These are phyloP conservation scores for Colletotrichum melonis DNA, from an alignment of 2,329 filamentous ascomycete genomes.

Conservation along the genomic window DNA sequence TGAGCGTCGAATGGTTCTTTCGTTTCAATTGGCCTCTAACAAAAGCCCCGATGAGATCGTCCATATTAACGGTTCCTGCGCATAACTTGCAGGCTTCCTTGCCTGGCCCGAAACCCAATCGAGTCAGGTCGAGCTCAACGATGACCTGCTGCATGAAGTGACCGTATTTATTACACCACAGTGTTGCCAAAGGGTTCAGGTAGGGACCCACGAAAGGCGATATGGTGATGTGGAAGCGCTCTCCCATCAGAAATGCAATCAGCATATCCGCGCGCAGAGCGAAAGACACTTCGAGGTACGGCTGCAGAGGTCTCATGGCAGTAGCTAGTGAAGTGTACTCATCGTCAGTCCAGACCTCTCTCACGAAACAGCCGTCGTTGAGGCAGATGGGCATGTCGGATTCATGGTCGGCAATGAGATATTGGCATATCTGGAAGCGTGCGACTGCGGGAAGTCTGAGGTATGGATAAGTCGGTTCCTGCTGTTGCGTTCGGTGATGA, in stretches of 20 bases:
- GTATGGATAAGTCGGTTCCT: constrained; percentile 28
- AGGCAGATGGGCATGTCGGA: constrained; percentile 43
- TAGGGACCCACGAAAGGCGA: constrained; percentile 48
- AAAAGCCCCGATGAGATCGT: constrained; percentile 43
- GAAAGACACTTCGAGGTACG: constrained; percentile 46
- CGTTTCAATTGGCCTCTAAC: constrained; percentile 41
- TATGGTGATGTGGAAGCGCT: constrained; percentile 51
- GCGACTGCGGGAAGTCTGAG: constrained; percentile 41
- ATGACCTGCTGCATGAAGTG: constrained; percentile 49
- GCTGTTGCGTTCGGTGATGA: constrained; percentile 22
- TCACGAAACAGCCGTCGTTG: constrained; percentile 40
- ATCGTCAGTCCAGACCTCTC: constrained; percentile 48
- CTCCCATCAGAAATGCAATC: constrained; percentile 46
- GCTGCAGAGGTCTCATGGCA: constrained; percentile 39
- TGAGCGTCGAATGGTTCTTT: constrained; percentile 38
- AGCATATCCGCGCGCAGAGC: constrained; percentile 51
- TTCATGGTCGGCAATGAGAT: constrained; percentile 37
- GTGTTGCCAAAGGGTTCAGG: constrained; percentile 48
- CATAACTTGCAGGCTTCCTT: constrained; percentile 40
- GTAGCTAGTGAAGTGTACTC: constrained; percentile 46
- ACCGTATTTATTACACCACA: constrained; percentile 49
- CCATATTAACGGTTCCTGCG: constrained; percentile 41
- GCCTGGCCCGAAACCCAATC: constrained; percentile 46
- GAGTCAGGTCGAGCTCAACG: constrained; percentile 55
- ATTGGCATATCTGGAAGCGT: constrained; percentile 42